Evolutionary conservation across 768 basidiomycete genomes (phyloP).

Genomic region (Zangia roseola): DNA sequence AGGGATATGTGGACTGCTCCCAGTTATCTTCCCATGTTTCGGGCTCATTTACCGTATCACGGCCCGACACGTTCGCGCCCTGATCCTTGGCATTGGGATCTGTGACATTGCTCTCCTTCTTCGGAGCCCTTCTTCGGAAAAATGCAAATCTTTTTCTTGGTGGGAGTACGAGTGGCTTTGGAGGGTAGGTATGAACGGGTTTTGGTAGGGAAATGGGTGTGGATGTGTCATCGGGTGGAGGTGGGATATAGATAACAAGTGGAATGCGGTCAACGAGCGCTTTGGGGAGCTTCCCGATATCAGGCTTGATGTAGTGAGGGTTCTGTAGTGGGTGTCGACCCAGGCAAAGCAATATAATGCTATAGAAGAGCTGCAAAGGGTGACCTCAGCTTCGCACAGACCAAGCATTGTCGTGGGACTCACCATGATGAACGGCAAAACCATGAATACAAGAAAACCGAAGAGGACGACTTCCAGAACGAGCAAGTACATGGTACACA

Average conservation of each 20-base stretch:
- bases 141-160: slow-evolving; percentile 54
- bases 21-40: slow-evolving; percentile 76
- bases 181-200: slow-evolving; percentile 61
- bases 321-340: slow-evolving; percentile 80
- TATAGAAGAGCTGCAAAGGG: slow-evolving; percentile 64
- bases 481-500: slow-evolving; percentile 79
- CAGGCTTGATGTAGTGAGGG: slow-evolving; percentile 70
- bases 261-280: slow-evolving; percentile 76
- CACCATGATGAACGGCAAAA: slow-evolving; percentile 79
- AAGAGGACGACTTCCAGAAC: slow-evolving; percentile 70
- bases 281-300: slow-evolving; percentile 72
- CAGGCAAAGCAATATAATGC: slow-evolving; percentile 72
- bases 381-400: slow-evolving; percentile 4
- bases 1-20: slow-evolving; percentile 76
- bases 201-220: slow-evolving; percentile 44
- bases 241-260: slow-evolving; percentile 81
- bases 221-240: slow-evolving; percentile 55
- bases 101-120: slow-evolving; percentile 21
- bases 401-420: slow-evolving; percentile 27
- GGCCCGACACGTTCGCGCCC: slow-evolving; percentile 4
- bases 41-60: slow-evolving; percentile 29
- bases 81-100: slow-evolving; percentile 18
- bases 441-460: slow-evolving; percentile 72
- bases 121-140: slow-evolving; percentile 35
- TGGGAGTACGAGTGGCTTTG: slow-evolving; percentile 37